A percentile compares a stretch with the other conserved stretches of the same genome.
These are phyloP conservation scores for Rhizophora mangle DNA, from an alignment of 345 rosid genomes.

Conservation along the genomic window DNA sequence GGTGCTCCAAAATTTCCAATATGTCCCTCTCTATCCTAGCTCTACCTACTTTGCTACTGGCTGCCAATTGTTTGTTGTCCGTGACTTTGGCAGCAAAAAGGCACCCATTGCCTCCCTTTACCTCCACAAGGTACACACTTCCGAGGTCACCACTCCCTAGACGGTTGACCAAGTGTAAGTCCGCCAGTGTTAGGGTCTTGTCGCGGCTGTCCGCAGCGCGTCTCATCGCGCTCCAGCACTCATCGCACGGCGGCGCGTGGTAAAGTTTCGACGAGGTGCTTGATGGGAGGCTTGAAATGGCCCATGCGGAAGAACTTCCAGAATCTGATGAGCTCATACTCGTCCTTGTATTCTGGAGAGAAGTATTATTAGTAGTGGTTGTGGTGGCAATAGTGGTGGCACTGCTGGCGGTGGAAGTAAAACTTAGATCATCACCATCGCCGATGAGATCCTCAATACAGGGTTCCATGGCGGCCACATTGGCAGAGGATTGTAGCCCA, in stretches of 20 bases:
- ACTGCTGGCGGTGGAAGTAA: slow-evolving; percentile 33
- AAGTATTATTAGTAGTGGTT: background rate
- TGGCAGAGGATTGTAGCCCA: background rate
- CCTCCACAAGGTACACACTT: slow-evolving; percentile 71
- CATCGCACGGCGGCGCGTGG: slow-evolving; percentile 48
- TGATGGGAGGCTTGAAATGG: slow-evolving; percentile 22
- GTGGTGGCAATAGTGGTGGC: slow-evolving; percentile 8
- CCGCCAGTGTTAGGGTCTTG: slow-evolving; percentile 37
- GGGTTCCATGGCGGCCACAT: slow-evolving; percentile 27
- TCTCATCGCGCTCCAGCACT: slow-evolving; percentile 52
- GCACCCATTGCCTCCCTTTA: slow-evolving; percentile 52
- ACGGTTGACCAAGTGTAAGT: slow-evolving; percentile 59
- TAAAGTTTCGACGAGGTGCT: slow-evolving; percentile 26
- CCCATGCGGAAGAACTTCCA: slow-evolving; percentile 25
- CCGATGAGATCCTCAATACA: slow-evolving; percentile 27
- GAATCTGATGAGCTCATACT: slow-evolving; percentile 47
- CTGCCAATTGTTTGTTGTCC: slow-evolving; percentile 64
- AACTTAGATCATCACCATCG: slow-evolving; percentile 42
- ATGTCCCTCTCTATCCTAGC: slow-evolving; percentile 72
- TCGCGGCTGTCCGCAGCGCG: slow-evolving; percentile 19
- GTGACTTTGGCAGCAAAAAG: slow-evolving; percentile 77
- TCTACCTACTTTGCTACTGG: slow-evolving; percentile 64
- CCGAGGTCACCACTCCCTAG: slow-evolving; percentile 94
- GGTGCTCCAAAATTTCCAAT: slow-evolving; percentile 69
- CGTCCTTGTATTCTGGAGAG: slow-evolving; percentile 16